phyloP scores from a whole-genome alignment of 768 basidiomycete genomes.

The Kwoniella botswanensis region DNA sequence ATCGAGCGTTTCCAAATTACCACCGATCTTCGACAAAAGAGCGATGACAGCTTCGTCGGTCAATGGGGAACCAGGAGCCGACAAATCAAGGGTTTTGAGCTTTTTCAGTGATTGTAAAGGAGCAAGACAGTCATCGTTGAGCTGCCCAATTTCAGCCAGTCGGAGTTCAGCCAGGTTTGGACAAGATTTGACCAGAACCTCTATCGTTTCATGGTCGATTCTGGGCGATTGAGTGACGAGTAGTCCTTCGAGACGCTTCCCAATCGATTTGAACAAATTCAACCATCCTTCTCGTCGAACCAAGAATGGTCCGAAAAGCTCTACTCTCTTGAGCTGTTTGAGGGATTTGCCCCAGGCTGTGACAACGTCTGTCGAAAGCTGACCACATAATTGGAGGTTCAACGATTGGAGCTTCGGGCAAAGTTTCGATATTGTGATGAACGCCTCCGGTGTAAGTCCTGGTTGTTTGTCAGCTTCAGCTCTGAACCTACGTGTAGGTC shows the following conservation, averaged over 20 bases:
- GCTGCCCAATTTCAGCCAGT: slow-evolving; percentile 74
- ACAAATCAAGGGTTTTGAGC: slow-evolving; percentile 72
- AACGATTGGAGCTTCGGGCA: slow-evolving; percentile 83
- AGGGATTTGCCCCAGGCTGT: slow-evolving; percentile 67
- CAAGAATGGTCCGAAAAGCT: slow-evolving; percentile 75
- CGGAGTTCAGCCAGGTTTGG: slow-evolving; percentile 73
- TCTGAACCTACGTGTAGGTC: not conserved
- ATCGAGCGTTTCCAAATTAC: slow-evolving; percentile 67
- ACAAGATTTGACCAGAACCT: slow-evolving; percentile 64
- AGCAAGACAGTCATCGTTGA: slow-evolving; percentile 70
- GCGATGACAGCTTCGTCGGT: slow-evolving; percentile 66
- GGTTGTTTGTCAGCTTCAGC: not conserved
- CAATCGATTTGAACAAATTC: slow-evolving; percentile 70
- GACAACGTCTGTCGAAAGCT: slow-evolving; percentile 64
- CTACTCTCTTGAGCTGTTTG: slow-evolving; percentile 70
- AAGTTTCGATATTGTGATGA: slow-evolving; percentile 73
- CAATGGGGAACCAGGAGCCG: slow-evolving; percentile 63
- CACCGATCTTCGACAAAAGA: slow-evolving; percentile 67
- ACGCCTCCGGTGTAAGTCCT: slow-evolving; percentile 74
- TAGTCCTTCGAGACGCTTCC: slow-evolving; percentile 70
- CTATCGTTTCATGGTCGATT: slow-evolving; percentile 74
- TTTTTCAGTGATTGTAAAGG: slow-evolving; percentile 62
- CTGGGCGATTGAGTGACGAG: slow-evolving; percentile 83
- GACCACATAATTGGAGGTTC: slow-evolving; percentile 84
- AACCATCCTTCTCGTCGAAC: slow-evolving; percentile 76